These are phyloP conservation scores for Fusarium mexicanum DNA, from an alignment of 2,329 filamentous ascomycete species.

Conservation along the genomic window DNA sequence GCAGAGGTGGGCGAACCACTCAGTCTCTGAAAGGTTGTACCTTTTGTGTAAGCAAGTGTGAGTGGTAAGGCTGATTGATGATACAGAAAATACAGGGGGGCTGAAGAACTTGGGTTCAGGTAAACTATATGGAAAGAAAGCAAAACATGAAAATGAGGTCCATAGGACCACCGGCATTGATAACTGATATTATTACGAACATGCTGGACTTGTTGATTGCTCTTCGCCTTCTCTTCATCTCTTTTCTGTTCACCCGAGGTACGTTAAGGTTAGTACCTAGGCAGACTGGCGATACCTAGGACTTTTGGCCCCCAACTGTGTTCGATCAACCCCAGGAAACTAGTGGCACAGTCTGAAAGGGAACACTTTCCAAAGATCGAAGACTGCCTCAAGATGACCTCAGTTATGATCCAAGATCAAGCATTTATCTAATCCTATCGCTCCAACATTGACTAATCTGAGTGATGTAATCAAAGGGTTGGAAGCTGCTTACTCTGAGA, in stretches of 20 bases:
- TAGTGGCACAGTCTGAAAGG: too few relatives aligned
- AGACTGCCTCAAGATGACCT: too few relatives aligned
- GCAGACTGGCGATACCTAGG: neutral
- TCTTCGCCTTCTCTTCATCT: neutral
- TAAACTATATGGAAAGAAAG: neutral
- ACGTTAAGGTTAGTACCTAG: neutral
- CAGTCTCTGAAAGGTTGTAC: neutral
- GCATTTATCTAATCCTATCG: too few relatives aligned
- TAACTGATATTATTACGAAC: neutral
- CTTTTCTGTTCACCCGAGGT: neutral
- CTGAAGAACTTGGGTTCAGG: neutral
- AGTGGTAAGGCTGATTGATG: neutral
- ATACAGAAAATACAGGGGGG: neutral
- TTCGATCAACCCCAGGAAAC: neutral
- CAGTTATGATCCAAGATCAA: too few relatives aligned
- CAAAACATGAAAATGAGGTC: neutral
- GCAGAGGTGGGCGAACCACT: slow-evolving; percentile 10
- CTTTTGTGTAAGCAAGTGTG: neutral
- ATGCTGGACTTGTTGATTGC: neutral
- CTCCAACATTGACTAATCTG: too few relatives aligned
- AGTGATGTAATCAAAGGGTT: too few relatives aligned
- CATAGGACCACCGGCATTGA: neutral
- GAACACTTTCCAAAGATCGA: too few relatives aligned
- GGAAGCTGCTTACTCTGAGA: too few relatives aligned
- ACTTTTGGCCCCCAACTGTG: slow-evolving; percentile 1